phyloP scores from a whole-genome alignment of 2,329 filamentous ascomycete species.

The Aspergillus japonicus region DNA sequence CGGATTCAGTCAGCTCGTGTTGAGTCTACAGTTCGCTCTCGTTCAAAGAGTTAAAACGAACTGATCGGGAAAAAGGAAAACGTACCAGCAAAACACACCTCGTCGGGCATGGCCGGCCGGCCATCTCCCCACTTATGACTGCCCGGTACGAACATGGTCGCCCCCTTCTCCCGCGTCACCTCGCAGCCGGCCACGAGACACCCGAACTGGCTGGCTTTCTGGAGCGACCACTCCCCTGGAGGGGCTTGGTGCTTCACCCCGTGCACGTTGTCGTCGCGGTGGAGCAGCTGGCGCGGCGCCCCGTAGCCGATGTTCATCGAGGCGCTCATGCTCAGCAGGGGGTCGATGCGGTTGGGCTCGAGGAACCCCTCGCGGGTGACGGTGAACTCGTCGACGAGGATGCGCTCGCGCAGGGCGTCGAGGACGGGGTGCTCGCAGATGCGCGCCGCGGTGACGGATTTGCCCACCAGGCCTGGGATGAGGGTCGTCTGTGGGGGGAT shows the following conservation, averaged over 20 bases:
- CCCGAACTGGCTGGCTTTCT: conserved; percentile 25
- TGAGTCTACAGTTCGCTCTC: no score
- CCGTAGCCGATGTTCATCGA: conserved; percentile 30
- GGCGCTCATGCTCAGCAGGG: conserved; percentile 30
- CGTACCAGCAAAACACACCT: conserved; percentile 36
- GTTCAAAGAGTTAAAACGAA: fast-evolving
- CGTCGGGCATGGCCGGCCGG: conserved; percentile 22
- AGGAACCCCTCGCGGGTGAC: conserved; percentile 22
- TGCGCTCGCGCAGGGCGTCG: conserved; percentile 23
- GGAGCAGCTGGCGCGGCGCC: conserved; percentile 30
- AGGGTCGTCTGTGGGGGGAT: conserved; percentile 27
- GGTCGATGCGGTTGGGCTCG: conserved; percentile 23
- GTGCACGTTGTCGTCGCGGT: conserved; percentile 35
- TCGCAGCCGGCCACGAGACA: conserved; percentile 31
- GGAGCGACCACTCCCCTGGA: conserved; percentile 10
- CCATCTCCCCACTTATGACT: conserved; percentile 33
- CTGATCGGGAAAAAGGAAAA: not conserved
- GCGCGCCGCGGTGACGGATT: conserved; percentile 26
- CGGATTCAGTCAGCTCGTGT: not conserved
- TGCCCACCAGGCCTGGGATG: conserved; percentile 31
- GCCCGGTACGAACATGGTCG: conserved; percentile 35
- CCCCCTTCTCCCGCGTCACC: conserved; percentile 31
- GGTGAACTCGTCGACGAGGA: conserved; percentile 26
- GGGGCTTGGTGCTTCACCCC: conserved; percentile 21
- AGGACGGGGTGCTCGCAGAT: conserved; percentile 25